phyloP scores from a whole-genome alignment of 2,329 filamentous ascomycete species.

The Colletotrichum karsti region DNA sequence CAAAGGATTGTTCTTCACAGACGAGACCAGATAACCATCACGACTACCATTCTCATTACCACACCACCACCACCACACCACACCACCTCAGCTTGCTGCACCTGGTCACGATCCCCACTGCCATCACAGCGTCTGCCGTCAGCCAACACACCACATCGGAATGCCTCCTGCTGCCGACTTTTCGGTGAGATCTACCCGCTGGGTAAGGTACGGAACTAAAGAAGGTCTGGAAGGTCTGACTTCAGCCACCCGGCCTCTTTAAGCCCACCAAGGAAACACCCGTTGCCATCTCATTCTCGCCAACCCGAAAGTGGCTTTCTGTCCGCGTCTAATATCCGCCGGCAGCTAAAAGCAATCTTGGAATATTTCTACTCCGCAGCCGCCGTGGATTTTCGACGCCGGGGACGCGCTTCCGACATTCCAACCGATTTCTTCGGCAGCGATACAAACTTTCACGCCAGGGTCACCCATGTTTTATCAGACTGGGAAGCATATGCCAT shows the following conservation, averaged over 20 bases:
- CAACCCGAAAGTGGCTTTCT: background rate
- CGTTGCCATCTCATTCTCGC: no score
- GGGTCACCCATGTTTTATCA: background rate
- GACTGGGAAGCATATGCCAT: background rate
- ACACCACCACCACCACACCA: background rate
- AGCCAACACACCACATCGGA: background rate
- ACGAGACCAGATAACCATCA: no score
- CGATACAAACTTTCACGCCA: background rate
- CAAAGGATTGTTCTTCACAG: no score
- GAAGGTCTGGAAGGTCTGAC: no score
- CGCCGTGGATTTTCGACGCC: background rate
- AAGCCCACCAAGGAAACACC: background rate
- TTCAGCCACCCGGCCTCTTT: background rate
- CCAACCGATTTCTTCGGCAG: background rate
- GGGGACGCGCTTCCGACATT: background rate
- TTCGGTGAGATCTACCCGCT: slow-evolving; percentile 21
- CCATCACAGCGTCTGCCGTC: background rate
- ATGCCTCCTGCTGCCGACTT: background rate
- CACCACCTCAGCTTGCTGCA: background rate
- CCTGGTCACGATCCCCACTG: background rate
- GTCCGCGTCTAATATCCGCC: background rate
- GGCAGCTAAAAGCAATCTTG: background rate
- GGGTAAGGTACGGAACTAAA: slow-evolving; percentile 21
- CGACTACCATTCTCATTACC: no score
- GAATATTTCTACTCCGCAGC: no score